Percentiles rank a stretch among this genome's conserved stretches.
These are phyloP conservation scores for Aureobasidium sp. DNA, from an alignment of 2,329 filamentous ascomycete genomes.

Conservation along the genomic window DNA sequence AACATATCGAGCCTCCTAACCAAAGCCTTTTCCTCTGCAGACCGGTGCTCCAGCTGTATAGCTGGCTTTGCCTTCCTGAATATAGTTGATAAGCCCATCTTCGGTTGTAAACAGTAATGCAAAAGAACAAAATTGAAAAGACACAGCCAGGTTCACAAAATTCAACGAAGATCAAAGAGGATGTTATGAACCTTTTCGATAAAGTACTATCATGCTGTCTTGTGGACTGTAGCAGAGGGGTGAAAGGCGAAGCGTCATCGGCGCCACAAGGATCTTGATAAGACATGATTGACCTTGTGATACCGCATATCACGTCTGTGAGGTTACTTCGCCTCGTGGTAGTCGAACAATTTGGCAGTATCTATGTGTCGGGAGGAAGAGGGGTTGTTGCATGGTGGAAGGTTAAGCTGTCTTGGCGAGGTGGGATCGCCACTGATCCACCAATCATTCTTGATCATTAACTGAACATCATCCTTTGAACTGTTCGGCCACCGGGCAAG, in stretches of 20 bases:
- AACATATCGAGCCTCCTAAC: constrained; percentile 34
- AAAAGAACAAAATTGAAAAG: too few relatives aligned
- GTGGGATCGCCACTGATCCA: background rate
- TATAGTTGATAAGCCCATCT: constrained; percentile 8
- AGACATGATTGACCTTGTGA: constrained; percentile 1
- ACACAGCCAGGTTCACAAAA: background rate
- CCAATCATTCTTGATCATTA: constrained; percentile 1
- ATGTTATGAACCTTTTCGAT: background rate
- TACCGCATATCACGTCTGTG: background rate
- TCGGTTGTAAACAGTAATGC: background rate
- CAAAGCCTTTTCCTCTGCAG: constrained; percentile 31
- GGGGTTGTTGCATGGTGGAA: background rate
- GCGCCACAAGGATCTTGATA: background rate
- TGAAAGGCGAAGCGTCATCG: constrained; percentile 9
- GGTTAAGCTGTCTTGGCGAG: background rate
- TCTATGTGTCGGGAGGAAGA: background rate
- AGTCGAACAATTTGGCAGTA: background rate
- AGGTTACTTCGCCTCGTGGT: background rate
- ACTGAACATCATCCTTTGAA: background rate
- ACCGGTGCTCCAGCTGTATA: constrained; percentile 19
- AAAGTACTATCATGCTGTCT: background rate
- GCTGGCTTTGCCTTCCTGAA: constrained; percentile 7
- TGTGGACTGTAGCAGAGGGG: background rate
- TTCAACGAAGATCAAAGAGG: background rate
- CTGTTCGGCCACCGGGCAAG: background rate